Percentiles rank a stretch among this genome's conserved stretches.
These are phyloP conservation scores for Phialemonium atrogriseum DNA, from an alignment of 2,329 filamentous ascomycete species.

Conservation along the genomic window DNA sequence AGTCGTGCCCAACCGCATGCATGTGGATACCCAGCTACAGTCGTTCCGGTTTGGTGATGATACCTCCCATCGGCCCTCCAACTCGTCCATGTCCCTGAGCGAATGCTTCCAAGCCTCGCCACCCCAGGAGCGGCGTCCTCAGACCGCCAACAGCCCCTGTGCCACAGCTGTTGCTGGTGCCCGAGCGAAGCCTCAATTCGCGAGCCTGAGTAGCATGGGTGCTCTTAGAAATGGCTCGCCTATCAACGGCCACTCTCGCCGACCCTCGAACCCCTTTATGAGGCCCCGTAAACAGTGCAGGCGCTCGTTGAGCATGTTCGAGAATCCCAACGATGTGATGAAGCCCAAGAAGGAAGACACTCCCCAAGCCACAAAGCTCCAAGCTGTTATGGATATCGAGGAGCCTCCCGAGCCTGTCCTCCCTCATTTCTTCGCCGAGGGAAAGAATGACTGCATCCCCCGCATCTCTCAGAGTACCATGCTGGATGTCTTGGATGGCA, in stretches of 20 bases:
- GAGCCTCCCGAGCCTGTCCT: slow-evolving; percentile 65
- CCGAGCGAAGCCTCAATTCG: slow-evolving; percentile 58
- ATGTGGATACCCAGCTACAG: slow-evolving; percentile 57
- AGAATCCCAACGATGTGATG: slow-evolving; percentile 81
- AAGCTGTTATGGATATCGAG: slow-evolving; percentile 78
- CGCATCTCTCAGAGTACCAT: slow-evolving; percentile 78
- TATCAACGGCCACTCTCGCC: slow-evolving; percentile 60
- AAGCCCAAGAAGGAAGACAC: slow-evolving; percentile 62
- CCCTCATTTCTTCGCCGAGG: slow-evolving; percentile 76
- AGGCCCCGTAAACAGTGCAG: slow-evolving; percentile 83
- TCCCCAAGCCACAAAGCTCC: slow-evolving; percentile 46
- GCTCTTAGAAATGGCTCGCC: slow-evolving; percentile 68
- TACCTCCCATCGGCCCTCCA: slow-evolving; percentile 18
- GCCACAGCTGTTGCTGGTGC: slow-evolving; percentile 33
- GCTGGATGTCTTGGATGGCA: slow-evolving; percentile 78
- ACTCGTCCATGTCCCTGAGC: slow-evolving; percentile 58
- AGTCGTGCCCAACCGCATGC: slow-evolving; percentile 50
- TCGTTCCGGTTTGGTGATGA: slow-evolving; percentile 65
- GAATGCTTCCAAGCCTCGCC: slow-evolving; percentile 80
- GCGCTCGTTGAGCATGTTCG: slow-evolving; percentile 95
- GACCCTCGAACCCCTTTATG: slow-evolving; percentile 61
- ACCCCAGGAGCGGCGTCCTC: slow-evolving; percentile 57
- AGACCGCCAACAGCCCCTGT: slow-evolving; percentile 52
- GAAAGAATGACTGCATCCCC: slow-evolving; percentile 77
- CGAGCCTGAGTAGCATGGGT: slow-evolving; percentile 39